Percentiles rank a stretch among this genome's conserved stretches.
Evolutionary conservation across 108 stramenopile genomes (phyloP).

Genomic region (Cyclostephanos tholiformis): DNA sequence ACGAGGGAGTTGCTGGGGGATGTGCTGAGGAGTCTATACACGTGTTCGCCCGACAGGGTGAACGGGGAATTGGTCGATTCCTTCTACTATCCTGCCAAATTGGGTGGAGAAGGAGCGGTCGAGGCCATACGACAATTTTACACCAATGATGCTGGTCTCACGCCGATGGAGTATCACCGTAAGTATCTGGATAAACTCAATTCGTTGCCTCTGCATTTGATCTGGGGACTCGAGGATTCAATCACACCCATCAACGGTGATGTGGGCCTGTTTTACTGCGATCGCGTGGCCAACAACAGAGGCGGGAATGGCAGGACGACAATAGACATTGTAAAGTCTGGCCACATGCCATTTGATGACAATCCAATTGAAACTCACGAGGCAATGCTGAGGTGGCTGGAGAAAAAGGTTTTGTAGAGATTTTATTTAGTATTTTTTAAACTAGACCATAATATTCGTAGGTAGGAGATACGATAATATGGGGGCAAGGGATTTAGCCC

Average conservation of each 20-base stretch:
- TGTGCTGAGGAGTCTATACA: slow-evolving; percentile 50
- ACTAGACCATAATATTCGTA: no score
- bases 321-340: slow-evolving; percentile 51
- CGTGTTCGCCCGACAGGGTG: slow-evolving; percentile 38
- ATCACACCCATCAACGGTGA: slow-evolving; percentile 57
- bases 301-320: slow-evolving; percentile 38
- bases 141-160: slow-evolving; percentile 64
- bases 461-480: no score
- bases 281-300: slow-evolving; percentile 48
- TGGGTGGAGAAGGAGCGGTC: slow-evolving; percentile 41
- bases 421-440: background rate
- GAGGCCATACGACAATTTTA: slow-evolving; percentile 69
- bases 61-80: slow-evolving; percentile 69
- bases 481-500: no score
- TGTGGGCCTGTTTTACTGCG: slow-evolving; percentile 63
- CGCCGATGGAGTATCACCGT: slow-evolving; percentile 63
- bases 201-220: slow-evolving; percentile 58
- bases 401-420: slow-evolving; percentile 31
- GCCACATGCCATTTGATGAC: slow-evolving; percentile 72
- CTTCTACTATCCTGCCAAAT: slow-evolving; percentile 60
- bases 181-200: slow-evolving; percentile 40
- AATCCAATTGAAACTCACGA: slow-evolving; percentile 53
- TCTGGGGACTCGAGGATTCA: slow-evolving; percentile 62
- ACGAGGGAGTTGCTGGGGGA: slow-evolving; percentile 55
- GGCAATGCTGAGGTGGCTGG: slow-evolving; percentile 56